Evolutionary conservation across 306 rosid species (phyloP), one percentile per base, ranked within the genome.

Genomic region (Psophocarpus tetragonolobus): DNA sequence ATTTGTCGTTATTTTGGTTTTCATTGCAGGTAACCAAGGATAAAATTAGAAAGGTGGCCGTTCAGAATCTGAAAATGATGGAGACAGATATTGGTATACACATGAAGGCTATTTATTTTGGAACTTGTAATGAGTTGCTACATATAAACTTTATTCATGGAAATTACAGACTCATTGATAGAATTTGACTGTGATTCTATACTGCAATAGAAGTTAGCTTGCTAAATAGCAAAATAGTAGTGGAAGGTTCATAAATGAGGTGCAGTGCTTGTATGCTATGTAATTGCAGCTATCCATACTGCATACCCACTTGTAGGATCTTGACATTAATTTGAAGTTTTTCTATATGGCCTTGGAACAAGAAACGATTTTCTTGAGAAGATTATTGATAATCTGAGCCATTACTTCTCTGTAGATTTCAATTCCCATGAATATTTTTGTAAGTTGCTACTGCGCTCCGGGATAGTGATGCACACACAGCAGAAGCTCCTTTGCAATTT

Each of bases 1-100:
- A 33, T 78, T 72, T 45, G 38, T 78, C 62, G 65, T 69, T 41
- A 44, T 63, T 58, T 76, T 82, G 26, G 65, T 78, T 79, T 82
- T 48, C 80, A 33, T 76, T 82, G 39, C 91, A 91, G 92, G 85
- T 71, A 71, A 5, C 23, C 80, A 44, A 38, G 67, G 86, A 64
- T 35, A 81, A 72, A 83, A 81, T 42, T 35, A 57, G 12, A 76
- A 29, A 36, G 74, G 74, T n/a, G 70, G 79, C 29, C 13, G 29
- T 63, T 85, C 68, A 74, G 73, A 70, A 42, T 60, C 54, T 61
- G 60, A 73, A 68, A 48, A 30, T 18, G 38, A 42, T 66, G 76
- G 66, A 67, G 58, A 70, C 5, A 69, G 33, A 62, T 23, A 35
- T 24, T 48, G 24, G 42, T 29, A 60, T 48, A 30, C 29, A 33